These are phyloP conservation scores for Lathyrus oleraceus DNA, from an alignment of 306 rosid species.

Conservation along the genomic window DNA sequence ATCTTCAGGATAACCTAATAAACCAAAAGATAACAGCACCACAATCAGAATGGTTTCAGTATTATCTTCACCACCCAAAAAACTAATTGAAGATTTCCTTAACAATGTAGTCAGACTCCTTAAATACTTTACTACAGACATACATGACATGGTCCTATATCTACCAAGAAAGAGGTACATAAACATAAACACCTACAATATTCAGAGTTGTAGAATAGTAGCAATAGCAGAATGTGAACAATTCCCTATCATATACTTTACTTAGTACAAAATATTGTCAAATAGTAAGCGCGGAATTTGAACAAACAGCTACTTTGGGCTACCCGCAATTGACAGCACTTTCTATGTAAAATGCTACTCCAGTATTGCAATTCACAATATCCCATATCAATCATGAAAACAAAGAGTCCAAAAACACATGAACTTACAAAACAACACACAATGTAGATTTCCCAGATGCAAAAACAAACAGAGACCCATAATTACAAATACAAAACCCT, in stretches of 20 bases:
- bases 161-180: background rate
- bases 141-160: background rate
- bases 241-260: background rate
- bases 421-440: background rate
- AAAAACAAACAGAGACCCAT: slow-evolving; percentile 12
- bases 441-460: slow-evolving; percentile 7
- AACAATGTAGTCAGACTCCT: background rate
- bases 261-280: background rate
- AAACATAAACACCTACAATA: background rate
- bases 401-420: background rate
- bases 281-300: background rate
- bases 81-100: slow-evolving; percentile 17
- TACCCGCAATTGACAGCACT: background rate
- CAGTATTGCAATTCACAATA: background rate
- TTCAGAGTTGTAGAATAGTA: background rate
- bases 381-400: background rate
- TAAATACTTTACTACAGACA: slow-evolving; percentile 4
- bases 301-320: background rate
- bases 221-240: background rate
- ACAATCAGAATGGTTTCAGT: background rate
- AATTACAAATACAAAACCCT: background rate
- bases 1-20: slow-evolving; percentile 85
- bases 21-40: slow-evolving; percentile 5
- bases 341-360: background rate
- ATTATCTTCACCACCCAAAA: slow-evolving; percentile 8